Percentiles rank a stretch among this genome's conserved stretches.
phyloP scores from a whole-genome alignment of 441 rosid genomes.

The Adansonia madagascariensis region DNA sequence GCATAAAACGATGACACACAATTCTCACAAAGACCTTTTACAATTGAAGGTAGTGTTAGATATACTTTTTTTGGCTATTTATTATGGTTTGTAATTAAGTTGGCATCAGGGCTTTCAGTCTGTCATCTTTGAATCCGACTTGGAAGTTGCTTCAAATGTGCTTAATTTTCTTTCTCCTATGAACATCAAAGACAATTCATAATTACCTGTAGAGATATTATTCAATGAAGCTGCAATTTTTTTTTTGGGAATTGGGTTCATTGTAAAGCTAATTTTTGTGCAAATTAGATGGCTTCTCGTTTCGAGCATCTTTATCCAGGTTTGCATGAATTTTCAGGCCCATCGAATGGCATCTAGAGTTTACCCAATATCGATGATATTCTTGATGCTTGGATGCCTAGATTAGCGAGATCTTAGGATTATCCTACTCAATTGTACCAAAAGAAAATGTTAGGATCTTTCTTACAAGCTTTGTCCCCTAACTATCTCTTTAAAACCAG shows the following conservation, averaged over 20 bases:
- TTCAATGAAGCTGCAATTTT: not conserved
- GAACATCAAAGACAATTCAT: not conserved
- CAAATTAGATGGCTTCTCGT: not conserved
- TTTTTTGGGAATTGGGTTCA: not conserved
- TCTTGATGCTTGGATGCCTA: not conserved
- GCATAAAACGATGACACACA: not conserved
- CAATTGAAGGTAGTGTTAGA: not conserved
- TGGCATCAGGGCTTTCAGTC: not conserved
- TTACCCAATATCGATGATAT: not conserved
- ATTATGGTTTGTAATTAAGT: not conserved
- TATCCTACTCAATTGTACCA: not conserved
- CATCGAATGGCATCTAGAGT: not conserved
- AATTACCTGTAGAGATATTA: not conserved
- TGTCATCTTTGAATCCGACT: not conserved
- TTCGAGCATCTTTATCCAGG: not conserved
- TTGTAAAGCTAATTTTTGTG: too few relatives aligned
- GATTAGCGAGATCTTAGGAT: not conserved
- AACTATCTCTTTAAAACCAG: not conserved
- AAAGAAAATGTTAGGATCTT: not conserved
- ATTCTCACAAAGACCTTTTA: not conserved
- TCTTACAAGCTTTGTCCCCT: not conserved
- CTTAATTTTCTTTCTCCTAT: not conserved
- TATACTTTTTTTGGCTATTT: not conserved
- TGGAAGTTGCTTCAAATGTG: not conserved
- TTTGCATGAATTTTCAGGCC: not conserved